Evolutionary conservation across 2,329 filamentous ascomycete species (phyloP).

Genomic region (Penicillium palitans): DNA sequence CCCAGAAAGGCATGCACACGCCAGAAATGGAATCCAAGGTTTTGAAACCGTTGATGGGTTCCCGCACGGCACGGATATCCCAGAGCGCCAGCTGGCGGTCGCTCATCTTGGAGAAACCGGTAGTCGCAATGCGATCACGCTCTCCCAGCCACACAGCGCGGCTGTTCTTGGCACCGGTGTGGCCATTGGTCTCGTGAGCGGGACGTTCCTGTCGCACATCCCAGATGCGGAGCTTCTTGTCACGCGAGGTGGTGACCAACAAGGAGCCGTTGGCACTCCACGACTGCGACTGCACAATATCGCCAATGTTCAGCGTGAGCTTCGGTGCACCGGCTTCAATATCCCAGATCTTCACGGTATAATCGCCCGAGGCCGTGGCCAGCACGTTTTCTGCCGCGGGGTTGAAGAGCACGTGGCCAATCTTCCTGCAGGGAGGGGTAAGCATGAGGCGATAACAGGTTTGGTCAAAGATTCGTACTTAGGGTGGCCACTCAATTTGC

Average conservation of each 20-base stretch:
- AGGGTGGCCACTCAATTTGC: slow-evolving; percentile 81
- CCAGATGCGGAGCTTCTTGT: slow-evolving; percentile 98
- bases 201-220: slow-evolving; percentile 91
- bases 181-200: slow-evolving; percentile 79
- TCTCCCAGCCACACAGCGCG: slow-evolving; percentile 96
- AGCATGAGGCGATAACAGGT: slow-evolving; percentile 19
- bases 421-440: slow-evolving; percentile 65
- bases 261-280: slow-evolving; percentile 90
- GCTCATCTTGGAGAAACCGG: slow-evolving; percentile 97
- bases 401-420: slow-evolving; percentile 97
- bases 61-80: slow-evolving; percentile 77
- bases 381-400: slow-evolving; percentile 93
- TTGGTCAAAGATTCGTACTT: slow-evolving; percentile 55
- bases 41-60: slow-evolving; percentile 87
- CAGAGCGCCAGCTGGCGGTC: slow-evolving; percentile 93
- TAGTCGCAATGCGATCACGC: slow-evolving; percentile 92
- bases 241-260: slow-evolving; percentile 87
- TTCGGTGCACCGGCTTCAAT: slow-evolving; percentile 73
- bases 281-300: slow-evolving; percentile 92
- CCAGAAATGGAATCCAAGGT: slow-evolving; percentile 94
- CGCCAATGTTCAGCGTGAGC: slow-evolving; percentile 77
- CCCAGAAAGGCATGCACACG: slow-evolving; percentile 99
- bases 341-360: slow-evolving; percentile 95
- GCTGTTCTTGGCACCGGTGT: slow-evolving; percentile 95
- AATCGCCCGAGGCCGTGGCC: slow-evolving; percentile 91